Conservation (phyloP, 768 basidiomycete genomes). For the Mycena polygramma region DNA sequence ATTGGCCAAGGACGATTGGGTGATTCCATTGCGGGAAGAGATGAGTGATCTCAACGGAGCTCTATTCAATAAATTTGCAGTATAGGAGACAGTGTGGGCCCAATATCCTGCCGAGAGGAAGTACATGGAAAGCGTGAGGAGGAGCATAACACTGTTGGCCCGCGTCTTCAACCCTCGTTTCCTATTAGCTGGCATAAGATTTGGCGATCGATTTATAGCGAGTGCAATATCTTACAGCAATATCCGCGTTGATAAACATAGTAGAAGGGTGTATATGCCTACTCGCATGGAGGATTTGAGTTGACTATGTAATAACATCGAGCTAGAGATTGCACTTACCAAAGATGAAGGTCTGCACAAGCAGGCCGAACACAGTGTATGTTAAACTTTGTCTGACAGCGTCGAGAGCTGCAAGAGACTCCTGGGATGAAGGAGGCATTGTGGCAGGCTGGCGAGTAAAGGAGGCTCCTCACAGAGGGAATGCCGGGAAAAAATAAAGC, state of each 20-base stretch:
- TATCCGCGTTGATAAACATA: not conserved
- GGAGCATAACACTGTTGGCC: slow-evolving; percentile 15
- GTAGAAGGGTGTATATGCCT: not conserved
- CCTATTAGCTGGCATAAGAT: not conserved
- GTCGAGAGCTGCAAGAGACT: not conserved
- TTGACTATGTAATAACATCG: no score
- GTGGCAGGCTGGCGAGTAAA: not conserved
- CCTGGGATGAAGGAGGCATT: not conserved
- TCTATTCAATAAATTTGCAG: not conserved
- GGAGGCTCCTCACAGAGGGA: slow-evolving; percentile 12
- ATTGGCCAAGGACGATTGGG: not conserved
- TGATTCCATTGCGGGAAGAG: not conserved
- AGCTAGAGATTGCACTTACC: not conserved
- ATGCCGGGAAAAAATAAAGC: not conserved
- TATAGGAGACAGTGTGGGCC: not conserved
- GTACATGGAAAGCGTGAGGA: not conserved
- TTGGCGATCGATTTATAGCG: no score
- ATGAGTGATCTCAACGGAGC: not conserved
- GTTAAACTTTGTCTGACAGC: not conserved
- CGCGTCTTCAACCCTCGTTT: slow-evolving; percentile 6
- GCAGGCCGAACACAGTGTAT: not conserved
- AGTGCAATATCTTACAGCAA: not conserved
- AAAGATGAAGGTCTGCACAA: slow-evolving; percentile 1
- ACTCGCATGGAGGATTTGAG: not conserved
- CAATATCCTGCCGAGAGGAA: not conserved